Percentiles rank a stretch among this genome's conserved stretches.
These are phyloP conservation scores for Chlamydomonas schloesseri DNA, from an alignment of 139 green algal species.

Conservation along the genomic window DNA sequence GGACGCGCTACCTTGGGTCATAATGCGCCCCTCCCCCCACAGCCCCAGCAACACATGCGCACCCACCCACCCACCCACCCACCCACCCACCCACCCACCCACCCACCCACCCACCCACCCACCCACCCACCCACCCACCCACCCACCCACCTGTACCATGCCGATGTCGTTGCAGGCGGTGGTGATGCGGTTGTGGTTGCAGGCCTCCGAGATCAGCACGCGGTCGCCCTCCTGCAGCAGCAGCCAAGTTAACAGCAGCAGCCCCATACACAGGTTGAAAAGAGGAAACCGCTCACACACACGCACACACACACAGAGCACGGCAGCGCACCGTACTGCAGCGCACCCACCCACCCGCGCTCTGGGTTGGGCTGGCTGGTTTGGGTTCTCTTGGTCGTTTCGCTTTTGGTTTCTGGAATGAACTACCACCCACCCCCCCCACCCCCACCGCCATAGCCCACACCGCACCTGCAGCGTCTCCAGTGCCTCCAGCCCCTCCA, in stretches of 20 bases:
- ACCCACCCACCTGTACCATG: constrained; percentile 63
- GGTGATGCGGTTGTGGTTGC: constrained; percentile 84
- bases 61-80: no score
- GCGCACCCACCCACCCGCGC: no score
- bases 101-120: not conserved
- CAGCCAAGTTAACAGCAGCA: not conserved
- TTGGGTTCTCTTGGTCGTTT: no score
- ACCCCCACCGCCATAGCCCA: not conserved
- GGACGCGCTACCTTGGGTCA: no score
- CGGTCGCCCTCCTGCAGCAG: constrained; percentile 37
- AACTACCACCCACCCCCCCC: no score
- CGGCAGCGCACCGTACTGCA: no score
- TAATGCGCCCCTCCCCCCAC: no score
- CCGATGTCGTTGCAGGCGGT: constrained; percentile 77
- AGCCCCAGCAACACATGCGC: not conserved
- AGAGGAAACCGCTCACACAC: no score
- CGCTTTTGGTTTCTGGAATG: no score
- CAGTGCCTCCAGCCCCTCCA: constrained; percentile 59
- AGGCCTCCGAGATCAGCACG: constrained; percentile 74
- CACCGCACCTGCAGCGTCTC: constrained; percentile 43
- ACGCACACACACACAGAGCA: no score
- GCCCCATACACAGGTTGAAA: not conserved
- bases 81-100: not conserved
- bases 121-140: not conserved
- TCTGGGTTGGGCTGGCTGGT: no score